Evolutionary conservation across 495 filamentous ascomycete genomes (phyloP).

Genomic region (Aspergillus carlsbadensis): DNA sequence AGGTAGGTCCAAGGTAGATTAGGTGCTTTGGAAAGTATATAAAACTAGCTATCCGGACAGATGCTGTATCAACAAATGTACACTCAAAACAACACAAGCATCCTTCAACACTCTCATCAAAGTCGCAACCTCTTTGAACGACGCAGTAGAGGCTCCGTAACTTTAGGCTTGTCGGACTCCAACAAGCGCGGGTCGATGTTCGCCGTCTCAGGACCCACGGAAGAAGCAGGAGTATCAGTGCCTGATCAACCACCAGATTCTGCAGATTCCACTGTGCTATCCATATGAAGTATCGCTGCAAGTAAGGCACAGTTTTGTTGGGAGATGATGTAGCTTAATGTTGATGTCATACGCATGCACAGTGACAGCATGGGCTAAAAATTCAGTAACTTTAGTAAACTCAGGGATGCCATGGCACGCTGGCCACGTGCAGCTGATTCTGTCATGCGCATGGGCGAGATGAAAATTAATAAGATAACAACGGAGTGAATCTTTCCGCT

Average conservation of each 20-base stretch:
- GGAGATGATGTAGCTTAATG: slow-evolving; percentile 7
- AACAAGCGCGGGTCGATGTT: slow-evolving; percentile 1
- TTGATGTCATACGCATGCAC: slow-evolving; percentile 24
- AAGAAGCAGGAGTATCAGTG: slow-evolving; percentile 4
- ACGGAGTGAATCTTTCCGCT: slow-evolving; percentile 29
- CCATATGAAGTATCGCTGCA: background rate
- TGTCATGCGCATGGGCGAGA: slow-evolving; percentile 22
- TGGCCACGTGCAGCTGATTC: slow-evolving; percentile 30
- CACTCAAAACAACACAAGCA: background rate
- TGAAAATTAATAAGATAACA: slow-evolving; percentile 29
- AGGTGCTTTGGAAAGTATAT: background rate
- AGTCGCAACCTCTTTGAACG: slow-evolving; percentile 2
- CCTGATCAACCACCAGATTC: background rate
- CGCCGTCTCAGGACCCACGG: slow-evolving; percentile 1
- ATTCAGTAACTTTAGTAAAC: slow-evolving; percentile 27
- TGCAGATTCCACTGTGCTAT: background rate
- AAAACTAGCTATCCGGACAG: background rate
- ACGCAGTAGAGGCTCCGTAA: slow-evolving; percentile 1
- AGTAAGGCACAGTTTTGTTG: background rate
- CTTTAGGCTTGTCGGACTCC: background rate
- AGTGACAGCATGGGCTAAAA: slow-evolving; percentile 26
- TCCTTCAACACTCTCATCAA: background rate
- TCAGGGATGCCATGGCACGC: slow-evolving; percentile 21
- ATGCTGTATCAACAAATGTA: background rate
- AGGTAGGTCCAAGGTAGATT: background rate